Conservation (phyloP, 192 early-diverging fungal genomes). For the Coemansia sp. region DNA sequence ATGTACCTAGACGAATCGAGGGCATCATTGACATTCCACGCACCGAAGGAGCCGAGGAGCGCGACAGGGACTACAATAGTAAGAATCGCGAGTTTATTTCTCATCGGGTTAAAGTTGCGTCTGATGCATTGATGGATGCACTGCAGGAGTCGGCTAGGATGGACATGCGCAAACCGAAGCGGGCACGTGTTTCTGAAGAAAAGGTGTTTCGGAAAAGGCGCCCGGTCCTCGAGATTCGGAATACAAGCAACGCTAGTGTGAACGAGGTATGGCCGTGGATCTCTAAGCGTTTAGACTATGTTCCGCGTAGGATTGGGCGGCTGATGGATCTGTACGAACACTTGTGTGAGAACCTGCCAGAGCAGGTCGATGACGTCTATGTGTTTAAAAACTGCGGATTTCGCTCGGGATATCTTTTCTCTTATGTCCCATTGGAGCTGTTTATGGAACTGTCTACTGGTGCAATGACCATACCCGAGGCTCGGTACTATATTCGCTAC, state of each 20-base stretch:
- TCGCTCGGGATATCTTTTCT: conserved; percentile 22
- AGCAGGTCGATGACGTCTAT: conserved; percentile 9
- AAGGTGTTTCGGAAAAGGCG: background rate
- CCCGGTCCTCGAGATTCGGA: background rate
- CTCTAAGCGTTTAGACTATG: conserved; percentile 9
- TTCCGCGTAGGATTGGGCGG: conserved; percentile 23
- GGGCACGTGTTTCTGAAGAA: background rate
- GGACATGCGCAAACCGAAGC: background rate
- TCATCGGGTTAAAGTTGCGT: background rate
- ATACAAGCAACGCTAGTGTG: background rate
- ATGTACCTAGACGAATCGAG: background rate
- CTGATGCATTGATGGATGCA: background rate
- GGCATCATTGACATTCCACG: conserved; percentile 12
- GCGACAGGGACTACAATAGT: conserved; percentile 13
- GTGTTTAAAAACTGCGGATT: conserved; percentile 33
- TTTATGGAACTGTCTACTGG: conserved; percentile 26
- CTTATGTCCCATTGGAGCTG: conserved; percentile 27
- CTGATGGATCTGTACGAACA: conserved; percentile 24
- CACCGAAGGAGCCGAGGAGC: conserved; percentile 27
- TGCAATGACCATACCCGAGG: conserved; percentile 2
- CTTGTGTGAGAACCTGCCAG: conserved; percentile 17
- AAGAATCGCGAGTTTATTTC: too few species aligned
- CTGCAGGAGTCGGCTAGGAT: background rate
- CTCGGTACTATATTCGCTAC: conserved; percentile 28
- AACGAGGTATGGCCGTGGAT: conserved; percentile 10